Evolutionary conservation across 306 rosid species (phyloP), one percentile per base, ranked within the genome.

Genomic region (Aeschynomene evenia): DNA sequence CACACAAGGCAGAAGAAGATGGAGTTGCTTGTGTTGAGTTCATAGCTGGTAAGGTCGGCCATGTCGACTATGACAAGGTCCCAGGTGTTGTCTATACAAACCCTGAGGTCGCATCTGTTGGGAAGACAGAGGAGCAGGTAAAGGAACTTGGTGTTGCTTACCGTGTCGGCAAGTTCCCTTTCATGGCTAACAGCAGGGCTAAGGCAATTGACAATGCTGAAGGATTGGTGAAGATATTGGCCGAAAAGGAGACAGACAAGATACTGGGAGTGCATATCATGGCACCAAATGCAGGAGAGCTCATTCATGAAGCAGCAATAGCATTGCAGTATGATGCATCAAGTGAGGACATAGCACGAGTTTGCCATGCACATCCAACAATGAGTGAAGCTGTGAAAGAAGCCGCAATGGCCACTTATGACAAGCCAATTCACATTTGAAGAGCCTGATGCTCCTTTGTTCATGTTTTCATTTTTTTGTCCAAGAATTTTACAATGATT

Each of bases 1-100:
- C 99, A 51, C 99, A 95, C 84, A 95, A 95, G 83, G 99, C 99
- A 5, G 99, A 95, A 81, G 97, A 95, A 83, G 99, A 95, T 59
- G 99, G 99, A 1, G 93, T 95, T 66, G 99, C 99, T 49, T 95
- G 99, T 43, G 99, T 95, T 4, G 99, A 95, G 84, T 95, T 72
- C 87, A 80, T 95, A 28, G 97, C 99, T n/a, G 97, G 97, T 61
- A 91, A 95, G 84, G 80, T 73, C 39, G 99, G 99, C 33, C 99
- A 95, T 62, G 97, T 95, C 54, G 99, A 95, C 88, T 95, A 95
- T 42, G 99, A 95, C 89, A 83, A 85, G 84, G 99, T 95, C 57
- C 99, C 99, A 3, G 99, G 99, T 51, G 97, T 95, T 52, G 96
- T 95, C 63, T 95, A 95, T 75, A 95, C 99, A 3, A 81, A 77